Base-by-base conservation (phyloP, 495 filamentous ascomycete species). In the Penicillium chermesinum region DNA sequence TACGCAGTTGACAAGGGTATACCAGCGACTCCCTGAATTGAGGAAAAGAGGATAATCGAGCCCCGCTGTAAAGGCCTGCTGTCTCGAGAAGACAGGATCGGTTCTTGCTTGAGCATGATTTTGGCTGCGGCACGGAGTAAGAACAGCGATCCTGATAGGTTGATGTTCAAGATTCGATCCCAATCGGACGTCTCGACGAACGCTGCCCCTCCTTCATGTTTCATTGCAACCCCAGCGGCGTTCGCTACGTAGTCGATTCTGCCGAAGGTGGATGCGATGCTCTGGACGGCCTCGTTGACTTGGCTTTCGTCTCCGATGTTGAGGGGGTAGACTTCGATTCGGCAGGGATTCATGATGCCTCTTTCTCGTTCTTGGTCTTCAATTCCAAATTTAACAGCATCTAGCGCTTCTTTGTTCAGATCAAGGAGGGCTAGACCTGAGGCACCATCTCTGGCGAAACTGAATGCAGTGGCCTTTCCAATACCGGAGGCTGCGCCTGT, bases 181-280 rank as follows among this genome's bases (percentile, higher is more conserved):
- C 70, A 75, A 18, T 59, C 61, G 2, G 54, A 27, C 1, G 58
- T 52, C 3, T 59, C 63, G 15, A 53, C 56, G 20, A 58, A 59
- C 5, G 69, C 69, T 7, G 58, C 52, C 1, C 62, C 54, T 18
- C 61, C 63, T n/a, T 58, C 49, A 44, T 69, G 62, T 34, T 70
- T 64, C 46, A 54, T 53, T 13, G 55, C 60, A 16, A 71, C 55
- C 21, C 72, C 73, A 20, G 72, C 73, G 32, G 61, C 65, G 36
- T 67, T 72, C 19, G 71, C 71, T 5, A 49, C 58, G 43, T 75
- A 77, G 53, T 76, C 74, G 1, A 77, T 49, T n/a, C 74, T 55
- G 0, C 59, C 59, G 40, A 71, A 74, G 38, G 43, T 59, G 9
- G 8, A 27, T 1, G 61, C 58, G 6, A 57, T 49, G 10, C 50